Conservation (phyloP, 1,284 basidiomycete species). For the Macrocybe sp. region DNA sequence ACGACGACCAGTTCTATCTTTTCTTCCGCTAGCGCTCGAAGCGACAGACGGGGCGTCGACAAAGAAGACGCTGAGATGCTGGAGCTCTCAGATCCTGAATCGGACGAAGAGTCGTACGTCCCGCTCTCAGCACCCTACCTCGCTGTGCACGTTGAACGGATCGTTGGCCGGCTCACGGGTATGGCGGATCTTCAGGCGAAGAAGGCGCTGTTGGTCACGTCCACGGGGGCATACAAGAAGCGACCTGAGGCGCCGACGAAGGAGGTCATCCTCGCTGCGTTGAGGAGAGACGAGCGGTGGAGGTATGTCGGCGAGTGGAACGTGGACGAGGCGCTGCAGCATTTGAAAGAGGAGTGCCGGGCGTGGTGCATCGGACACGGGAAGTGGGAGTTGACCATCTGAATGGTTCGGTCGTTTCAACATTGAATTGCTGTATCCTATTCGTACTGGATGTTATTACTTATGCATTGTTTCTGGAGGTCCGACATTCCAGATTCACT, state of each 20-base stretch:
- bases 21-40: slow-evolving; percentile 12
- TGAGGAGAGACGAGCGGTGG: slow-evolving; percentile 60
- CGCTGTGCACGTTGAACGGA: slow-evolving; percentile 39
- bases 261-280: slow-evolving; percentile 40
- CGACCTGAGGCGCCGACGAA: slow-evolving; percentile 30
- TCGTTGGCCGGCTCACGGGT: slow-evolving; percentile 33
- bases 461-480: too few species aligned
- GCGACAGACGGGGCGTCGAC: not conserved
- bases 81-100: slow-evolving; percentile 53
- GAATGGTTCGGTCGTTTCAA: not conserved
- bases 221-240: not conserved
- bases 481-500: too few species aligned
- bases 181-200: slow-evolving; percentile 10
- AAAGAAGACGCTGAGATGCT: slow-evolving; percentile 31
- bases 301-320: slow-evolving; percentile 54
- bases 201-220: slow-evolving; percentile 7
- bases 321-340: slow-evolving; percentile 52
- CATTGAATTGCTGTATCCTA: too few species aligned
- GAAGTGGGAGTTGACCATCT: slow-evolving; percentile 26
- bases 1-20: slow-evolving; percentile 22
- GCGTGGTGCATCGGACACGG: slow-evolving; percentile 40
- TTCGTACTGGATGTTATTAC: too few species aligned
- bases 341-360: slow-evolving; percentile 37
- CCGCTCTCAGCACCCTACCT: slow-evolving; percentile 51
- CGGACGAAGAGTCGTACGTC: slow-evolving; percentile 59